Evolutionary conservation across 257 asterid genomes (phyloP).

Genomic region (Lithospermum erythrorhizon): DNA sequence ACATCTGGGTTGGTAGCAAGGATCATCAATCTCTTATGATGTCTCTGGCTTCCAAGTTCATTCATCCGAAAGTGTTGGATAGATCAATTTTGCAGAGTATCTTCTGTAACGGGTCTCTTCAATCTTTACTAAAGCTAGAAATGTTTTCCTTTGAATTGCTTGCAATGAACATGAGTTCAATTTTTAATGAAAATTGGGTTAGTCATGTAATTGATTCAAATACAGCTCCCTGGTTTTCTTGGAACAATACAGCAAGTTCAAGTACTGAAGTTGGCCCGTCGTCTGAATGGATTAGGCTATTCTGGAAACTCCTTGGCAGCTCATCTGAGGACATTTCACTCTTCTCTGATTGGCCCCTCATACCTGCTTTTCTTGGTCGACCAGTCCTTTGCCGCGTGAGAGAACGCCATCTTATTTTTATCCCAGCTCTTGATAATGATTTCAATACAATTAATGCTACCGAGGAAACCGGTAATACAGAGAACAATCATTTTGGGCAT

Average conservation of each 20-base stretch:
- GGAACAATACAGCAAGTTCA: slow-evolving; percentile 61
- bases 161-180: slow-evolving; percentile 58
- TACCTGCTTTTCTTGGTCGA: slow-evolving; percentile 95
- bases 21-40: slow-evolving; percentile 60
- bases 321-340: slow-evolving; percentile 62
- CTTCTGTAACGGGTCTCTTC: slow-evolving; percentile 47
- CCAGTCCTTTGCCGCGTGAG: slow-evolving; percentile 84
- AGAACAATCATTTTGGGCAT: slow-evolving; percentile 28
- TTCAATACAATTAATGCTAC: slow-evolving; percentile 19
- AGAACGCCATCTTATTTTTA: slow-evolving; percentile 64
- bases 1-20: slow-evolving; percentile 75
- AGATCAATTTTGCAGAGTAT: slow-evolving; percentile 55
- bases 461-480: slow-evolving; percentile 26
- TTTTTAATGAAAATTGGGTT: slow-evolving; percentile 78
- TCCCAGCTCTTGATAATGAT: slow-evolving; percentile 46
- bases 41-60: slow-evolving; percentile 63
- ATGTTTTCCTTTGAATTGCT: slow-evolving; percentile 62
- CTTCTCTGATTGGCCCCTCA: slow-evolving; percentile 92
- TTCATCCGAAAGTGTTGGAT: slow-evolving; percentile 80
- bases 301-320: slow-evolving; percentile 63
- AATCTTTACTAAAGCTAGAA: slow-evolving; percentile 53
- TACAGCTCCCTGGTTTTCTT: slow-evolving; percentile 89
- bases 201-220: slow-evolving; percentile 51
- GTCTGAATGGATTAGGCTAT: slow-evolving; percentile 79
- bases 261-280: slow-evolving; percentile 67